Conservation (phyloP, 495 filamentous ascomycete genomes). For the Annulohypoxylon bovei region DNA sequence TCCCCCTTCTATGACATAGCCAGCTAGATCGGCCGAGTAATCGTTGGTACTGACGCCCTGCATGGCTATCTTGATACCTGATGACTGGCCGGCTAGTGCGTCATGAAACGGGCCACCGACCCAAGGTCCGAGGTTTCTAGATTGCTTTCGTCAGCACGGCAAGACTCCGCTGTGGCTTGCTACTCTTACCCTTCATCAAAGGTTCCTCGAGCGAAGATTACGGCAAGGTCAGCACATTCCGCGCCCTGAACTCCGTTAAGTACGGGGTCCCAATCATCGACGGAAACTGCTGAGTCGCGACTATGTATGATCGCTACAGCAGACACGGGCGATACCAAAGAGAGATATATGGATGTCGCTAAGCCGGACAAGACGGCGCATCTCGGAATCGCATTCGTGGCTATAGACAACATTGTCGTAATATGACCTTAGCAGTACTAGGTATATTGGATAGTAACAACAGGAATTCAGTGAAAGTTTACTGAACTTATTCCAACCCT, state of each 20-base stretch:
- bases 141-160: conserved; percentile 1
- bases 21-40: conserved; percentile 38
- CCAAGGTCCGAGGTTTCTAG: conserved; percentile 39
- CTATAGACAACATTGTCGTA: background rate
- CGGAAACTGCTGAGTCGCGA: conserved; percentile 29
- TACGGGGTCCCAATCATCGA: conserved; percentile 37
- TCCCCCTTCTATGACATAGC: conserved; percentile 36
- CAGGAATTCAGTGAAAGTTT: background rate
- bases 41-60: conserved; percentile 35
- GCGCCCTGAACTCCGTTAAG: conserved; percentile 15
- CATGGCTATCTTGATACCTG: conserved; percentile 22
- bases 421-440: no score
- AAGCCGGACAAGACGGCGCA: conserved; percentile 16
- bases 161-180: background rate
- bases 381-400: background rate
- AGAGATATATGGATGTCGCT: background rate
- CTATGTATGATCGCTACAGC: background rate
- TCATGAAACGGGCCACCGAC: conserved; percentile 35
- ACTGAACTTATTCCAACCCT: background rate
- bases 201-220: conserved; percentile 45
- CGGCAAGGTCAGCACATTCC: conserved; percentile 38
- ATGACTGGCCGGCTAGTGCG: conserved; percentile 19
- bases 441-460: background rate
- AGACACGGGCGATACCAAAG: background rate
- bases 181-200: conserved; percentile 41